Evolutionary conservation across 495 filamentous ascomycete species (phyloP).

Genomic region (Bacidia rubella): DNA sequence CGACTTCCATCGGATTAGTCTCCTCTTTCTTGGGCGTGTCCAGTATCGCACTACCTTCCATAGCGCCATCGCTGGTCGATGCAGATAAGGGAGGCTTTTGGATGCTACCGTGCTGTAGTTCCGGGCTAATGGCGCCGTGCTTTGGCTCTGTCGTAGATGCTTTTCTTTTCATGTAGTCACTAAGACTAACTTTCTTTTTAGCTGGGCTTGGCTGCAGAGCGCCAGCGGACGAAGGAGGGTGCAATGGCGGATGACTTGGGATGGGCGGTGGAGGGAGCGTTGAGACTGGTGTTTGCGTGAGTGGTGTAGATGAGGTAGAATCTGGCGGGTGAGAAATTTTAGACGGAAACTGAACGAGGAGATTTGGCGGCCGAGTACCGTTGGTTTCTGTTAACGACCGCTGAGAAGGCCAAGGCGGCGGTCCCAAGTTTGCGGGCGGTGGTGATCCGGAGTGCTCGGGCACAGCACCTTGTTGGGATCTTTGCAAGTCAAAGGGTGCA

Average conservation of each 20-base stretch:
- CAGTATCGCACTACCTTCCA: conserved; percentile 10
- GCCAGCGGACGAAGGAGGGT: conserved; percentile 13
- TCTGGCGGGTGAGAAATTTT: conserved; percentile 12
- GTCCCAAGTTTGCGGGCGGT: conserved; percentile 14
- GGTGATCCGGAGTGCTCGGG: not conserved
- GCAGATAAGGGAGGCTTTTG: conserved; percentile 3
- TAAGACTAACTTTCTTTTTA: conserved; percentile 55
- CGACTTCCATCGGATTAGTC: conserved; percentile 6
- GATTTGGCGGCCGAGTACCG: conserved; percentile 18
- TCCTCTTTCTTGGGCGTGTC: conserved; percentile 16
- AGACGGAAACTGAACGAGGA: conserved; percentile 31
- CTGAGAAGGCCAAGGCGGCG: conserved; percentile 22
- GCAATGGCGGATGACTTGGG: conserved; percentile 14
- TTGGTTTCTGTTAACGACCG: conserved; percentile 28
- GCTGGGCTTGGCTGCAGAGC: conserved; percentile 41
- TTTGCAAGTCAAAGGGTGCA: not conserved
- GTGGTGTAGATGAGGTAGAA: conserved; percentile 23
- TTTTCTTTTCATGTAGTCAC: conserved; percentile 44
- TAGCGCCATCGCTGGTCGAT: conserved; percentile 2
- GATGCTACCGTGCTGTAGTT: conserved; percentile 4
- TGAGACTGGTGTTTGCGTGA: conserved; percentile 22
- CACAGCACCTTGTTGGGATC: not conserved
- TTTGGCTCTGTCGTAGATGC: conserved; percentile 16
- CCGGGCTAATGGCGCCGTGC: conserved; percentile 12
- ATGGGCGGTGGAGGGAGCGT: conserved; percentile 24